Conservation (phyloP, 352 stramenopile genomes). For the Thraustochytrium striatum region DNA sequence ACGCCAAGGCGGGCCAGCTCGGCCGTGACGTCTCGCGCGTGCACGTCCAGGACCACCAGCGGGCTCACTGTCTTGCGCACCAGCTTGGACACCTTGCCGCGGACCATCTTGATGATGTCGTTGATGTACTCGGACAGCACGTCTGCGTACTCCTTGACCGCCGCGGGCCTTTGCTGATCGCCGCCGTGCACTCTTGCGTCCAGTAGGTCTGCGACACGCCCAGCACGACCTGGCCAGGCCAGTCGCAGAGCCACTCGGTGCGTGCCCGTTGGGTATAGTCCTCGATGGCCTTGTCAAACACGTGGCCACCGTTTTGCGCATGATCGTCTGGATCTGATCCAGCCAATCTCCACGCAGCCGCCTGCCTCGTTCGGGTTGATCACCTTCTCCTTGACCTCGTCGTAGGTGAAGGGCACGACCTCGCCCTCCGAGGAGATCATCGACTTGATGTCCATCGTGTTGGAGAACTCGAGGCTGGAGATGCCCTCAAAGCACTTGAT, state of each 20-base stretch:
- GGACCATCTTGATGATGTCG: slow-evolving; percentile 81
- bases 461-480: slow-evolving; percentile 79
- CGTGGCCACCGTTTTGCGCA: slow-evolving; percentile 56
- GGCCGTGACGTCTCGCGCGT: slow-evolving; percentile 86
- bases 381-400: slow-evolving; percentile 71
- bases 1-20: slow-evolving; percentile 76
- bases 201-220: slow-evolving; percentile 90
- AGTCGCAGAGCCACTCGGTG: slow-evolving; percentile 81
- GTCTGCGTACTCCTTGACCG: slow-evolving; percentile 53
- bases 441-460: slow-evolving; percentile 84
- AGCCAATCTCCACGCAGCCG: slow-evolving; percentile 83
- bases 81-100: slow-evolving; percentile 82
- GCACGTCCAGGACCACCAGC: slow-evolving; percentile 89
- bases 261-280: slow-evolving; percentile 59
- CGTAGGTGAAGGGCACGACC: slow-evolving; percentile 61
- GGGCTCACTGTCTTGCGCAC: slow-evolving; percentile 81
- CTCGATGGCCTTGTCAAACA: slow-evolving; percentile 38
- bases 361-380: slow-evolving; percentile 88
- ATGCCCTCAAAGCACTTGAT: slow-evolving; percentile 91
- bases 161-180: slow-evolving; percentile 53
- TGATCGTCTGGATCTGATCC: slow-evolving; percentile 62
- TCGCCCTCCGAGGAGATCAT: slow-evolving; percentile 58
- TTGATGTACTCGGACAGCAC: slow-evolving; percentile 65
- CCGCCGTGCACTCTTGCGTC: slow-evolving; percentile 80
- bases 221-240: slow-evolving; percentile 85